These are phyloP conservation scores for Calonectria montana DNA, from an alignment of 2,329 filamentous ascomycete species.

Conservation along the genomic window DNA sequence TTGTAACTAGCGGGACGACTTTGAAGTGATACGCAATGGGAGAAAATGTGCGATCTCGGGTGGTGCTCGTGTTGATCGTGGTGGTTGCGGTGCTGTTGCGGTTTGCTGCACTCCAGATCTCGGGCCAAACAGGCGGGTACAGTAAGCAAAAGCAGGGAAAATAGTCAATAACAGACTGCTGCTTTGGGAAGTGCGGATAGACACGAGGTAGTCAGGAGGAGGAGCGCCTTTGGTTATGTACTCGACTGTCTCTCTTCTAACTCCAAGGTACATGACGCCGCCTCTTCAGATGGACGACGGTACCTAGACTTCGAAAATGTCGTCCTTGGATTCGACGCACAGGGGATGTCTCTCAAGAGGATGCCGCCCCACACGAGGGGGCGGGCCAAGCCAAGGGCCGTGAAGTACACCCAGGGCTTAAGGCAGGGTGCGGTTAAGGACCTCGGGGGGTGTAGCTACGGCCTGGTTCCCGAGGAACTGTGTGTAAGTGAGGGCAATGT, in stretches of 20 bases:
- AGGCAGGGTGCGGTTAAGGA: background rate
- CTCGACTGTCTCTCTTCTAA: constrained; percentile 36
- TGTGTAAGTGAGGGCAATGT: constrained; percentile 10
- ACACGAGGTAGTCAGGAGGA: constrained; percentile 36
- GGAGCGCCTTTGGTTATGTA: constrained; percentile 45
- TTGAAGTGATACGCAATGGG: constrained; percentile 17
- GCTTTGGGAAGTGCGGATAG: constrained; percentile 37
- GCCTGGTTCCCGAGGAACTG: background rate
- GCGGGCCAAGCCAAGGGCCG: constrained; percentile 31
- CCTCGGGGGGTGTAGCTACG: background rate
- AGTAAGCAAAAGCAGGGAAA: constrained; percentile 26
- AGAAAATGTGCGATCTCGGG: constrained; percentile 4
- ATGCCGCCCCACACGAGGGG: constrained; percentile 34
- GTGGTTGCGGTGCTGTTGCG: constrained; percentile 19
- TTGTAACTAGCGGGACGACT: background rate
- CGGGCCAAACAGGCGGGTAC: constrained; percentile 23
- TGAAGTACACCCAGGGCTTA: constrained; percentile 16
- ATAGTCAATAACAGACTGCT: constrained; percentile 39
- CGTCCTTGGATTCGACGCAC: constrained; percentile 35
- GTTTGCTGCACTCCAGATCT: constrained; percentile 26
- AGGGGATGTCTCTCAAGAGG: constrained; percentile 35
- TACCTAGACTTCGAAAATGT: constrained; percentile 35
- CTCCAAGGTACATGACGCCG: constrained; percentile 30
- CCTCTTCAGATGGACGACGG: constrained; percentile 27
- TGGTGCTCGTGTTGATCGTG: constrained; percentile 15